Base-by-base conservation (phyloP, 495 filamentous ascomycete species). In the Clavariopsis aquatica region DNA sequence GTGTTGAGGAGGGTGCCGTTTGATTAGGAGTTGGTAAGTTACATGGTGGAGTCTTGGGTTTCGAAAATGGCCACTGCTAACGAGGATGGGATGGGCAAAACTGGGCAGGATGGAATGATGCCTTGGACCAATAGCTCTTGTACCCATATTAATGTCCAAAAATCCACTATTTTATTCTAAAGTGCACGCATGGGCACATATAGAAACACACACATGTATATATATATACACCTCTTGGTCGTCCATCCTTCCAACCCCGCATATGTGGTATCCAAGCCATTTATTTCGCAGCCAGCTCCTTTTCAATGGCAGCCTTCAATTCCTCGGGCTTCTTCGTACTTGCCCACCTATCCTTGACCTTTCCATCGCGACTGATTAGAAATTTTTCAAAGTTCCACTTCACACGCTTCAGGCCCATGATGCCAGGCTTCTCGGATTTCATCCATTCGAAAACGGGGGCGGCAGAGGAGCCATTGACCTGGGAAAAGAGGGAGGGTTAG, bases 361-460 rank as follows among this genome's bases (percentile, higher is more conserved):
- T 82, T 2, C 93, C 93, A 74, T 96, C 91, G 57, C 82, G 82
- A n/a, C 85, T 87, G 58, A 98, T 80, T 66, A 98, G 77, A 76
- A 96, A 98, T 83, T 98, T 98, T 81, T 98, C 95, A 77, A 96
- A 95, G 75, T 93, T 96, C 91, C 93, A 96, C 88, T 96, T 95
- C 69, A 98, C 81, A 36, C 87, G 73, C 86, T 93, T 92, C 72
- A 97, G 66, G 22, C 94, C 94, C 73, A 96, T 70, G 6, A 96
- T 51, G 19, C 95, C 93, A 0, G 94, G 86, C 78, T 88, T 85
- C 79, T 90, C 80, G 34, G 81, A 80, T 85, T 98, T 99, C 78
- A 99, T 76, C 87, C 90, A 98, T 72, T 89, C 84, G 75, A 81
- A 98, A 41, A 97, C 71, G 1, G 93, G 93, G 58, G 86, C 84